Conservation (phyloP, 345 rosid species). For the Populus tremula region DNA sequence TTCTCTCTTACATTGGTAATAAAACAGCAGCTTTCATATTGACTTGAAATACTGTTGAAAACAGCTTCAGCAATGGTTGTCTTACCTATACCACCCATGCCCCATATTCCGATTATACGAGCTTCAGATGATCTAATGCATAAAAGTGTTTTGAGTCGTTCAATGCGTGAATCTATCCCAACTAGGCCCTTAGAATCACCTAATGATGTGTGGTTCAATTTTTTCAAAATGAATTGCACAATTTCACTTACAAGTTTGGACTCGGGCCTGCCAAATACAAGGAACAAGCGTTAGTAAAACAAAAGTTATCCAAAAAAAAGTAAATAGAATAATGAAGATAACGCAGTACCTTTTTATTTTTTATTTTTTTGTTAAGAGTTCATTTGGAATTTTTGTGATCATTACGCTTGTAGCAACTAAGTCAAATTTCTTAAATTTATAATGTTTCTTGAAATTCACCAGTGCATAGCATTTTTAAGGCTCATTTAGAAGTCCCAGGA, state of each 20-base stretch:
- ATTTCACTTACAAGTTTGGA: neutral
- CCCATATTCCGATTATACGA: neutral
- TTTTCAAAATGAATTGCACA: neutral
- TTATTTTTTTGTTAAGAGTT: no score
- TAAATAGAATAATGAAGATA: no score
- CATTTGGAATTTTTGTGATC: no score
- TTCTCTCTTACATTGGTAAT: neutral
- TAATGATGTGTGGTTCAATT: neutral
- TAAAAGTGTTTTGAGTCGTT: neutral
- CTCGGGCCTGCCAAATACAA: neutral
- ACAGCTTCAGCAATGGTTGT: neutral
- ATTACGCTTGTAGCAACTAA: no score
- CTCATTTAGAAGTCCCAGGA: no score
- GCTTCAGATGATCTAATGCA: neutral
- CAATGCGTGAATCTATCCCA: neutral
- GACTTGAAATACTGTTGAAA: neutral
- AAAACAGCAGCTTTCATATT: neutral
- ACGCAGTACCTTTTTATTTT: no score
- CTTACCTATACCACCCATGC: neutral
- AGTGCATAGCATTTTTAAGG: no score
- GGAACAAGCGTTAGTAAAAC: no score
- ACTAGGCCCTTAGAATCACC: neutral
- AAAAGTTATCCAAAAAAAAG: no score
- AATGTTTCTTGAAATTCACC: no score
- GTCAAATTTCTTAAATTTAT: no score